Conservation (phyloP, 345 rosid species). For the Triadica sebifera region DNA sequence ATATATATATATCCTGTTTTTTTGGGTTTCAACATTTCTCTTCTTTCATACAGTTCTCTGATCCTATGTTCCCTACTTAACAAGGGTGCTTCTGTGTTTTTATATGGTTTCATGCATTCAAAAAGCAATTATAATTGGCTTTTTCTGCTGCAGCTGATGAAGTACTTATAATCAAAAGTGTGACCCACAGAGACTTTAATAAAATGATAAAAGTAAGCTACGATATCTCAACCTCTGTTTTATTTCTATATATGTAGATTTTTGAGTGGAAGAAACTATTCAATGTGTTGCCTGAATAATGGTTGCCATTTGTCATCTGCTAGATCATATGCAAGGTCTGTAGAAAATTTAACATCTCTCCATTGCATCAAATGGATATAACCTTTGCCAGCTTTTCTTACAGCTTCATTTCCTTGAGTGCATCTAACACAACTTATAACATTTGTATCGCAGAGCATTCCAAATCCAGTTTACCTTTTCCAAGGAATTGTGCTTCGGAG, state of each 20-base stretch:
- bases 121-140: conserved; percentile 5
- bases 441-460: conserved; percentile 58
- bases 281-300: neutral
- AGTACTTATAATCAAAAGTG: conserved; percentile 91
- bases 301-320: conserved; percentile 10
- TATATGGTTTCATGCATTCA: neutral
- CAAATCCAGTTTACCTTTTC: conserved; percentile 97
- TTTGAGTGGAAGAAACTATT: neutral
- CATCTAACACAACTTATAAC: conserved; percentile 17
- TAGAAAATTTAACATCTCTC: conserved; percentile 9
- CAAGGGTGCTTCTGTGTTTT: neutral
- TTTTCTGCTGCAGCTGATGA: conserved; percentile 64
- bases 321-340: conserved; percentile 8
- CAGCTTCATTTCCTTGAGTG: neutral
- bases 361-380: neutral
- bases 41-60: neutral
- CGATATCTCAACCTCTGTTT: neutral
- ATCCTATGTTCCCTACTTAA: conserved; percentile 1
- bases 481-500: conserved; percentile 93
- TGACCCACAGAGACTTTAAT: conserved; percentile 85
- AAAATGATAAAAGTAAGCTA: conserved; percentile 80
- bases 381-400: neutral
- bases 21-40: conserved; percentile 1
- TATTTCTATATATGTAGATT: conserved; percentile 2
- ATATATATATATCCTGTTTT: neutral